Base-by-base conservation (phyloP, 129 eudicot species). In the Tagetes erecta region DNA sequence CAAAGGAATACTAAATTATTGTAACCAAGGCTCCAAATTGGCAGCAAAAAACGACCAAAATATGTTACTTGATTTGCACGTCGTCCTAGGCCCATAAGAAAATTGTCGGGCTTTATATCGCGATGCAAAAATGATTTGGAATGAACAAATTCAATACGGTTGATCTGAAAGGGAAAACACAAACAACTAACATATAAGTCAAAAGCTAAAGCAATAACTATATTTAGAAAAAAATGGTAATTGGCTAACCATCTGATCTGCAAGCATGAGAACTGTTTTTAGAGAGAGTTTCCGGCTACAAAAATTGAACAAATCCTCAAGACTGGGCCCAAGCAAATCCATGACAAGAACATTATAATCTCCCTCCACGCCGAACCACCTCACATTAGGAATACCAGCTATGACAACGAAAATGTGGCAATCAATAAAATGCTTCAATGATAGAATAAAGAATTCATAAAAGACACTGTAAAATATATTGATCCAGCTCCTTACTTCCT, bases 271-370 rank as follows among this genome's bases (percentile, higher is more conserved):
- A 75, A 92, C 97, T 39, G 97, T 81, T 85, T 92, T 92, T 34
- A 91, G 78, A 49, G 97, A 88, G 68, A 92, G 88, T 76, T 89
- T 89, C 78, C 97, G 82, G 64, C 91, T 87, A 78, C 98, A 92
- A 73, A 89, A 92, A 73, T 87, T 89, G 81, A 92, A 92, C 14
- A 92, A 75, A 83, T 92, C 98, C 73, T 92, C 96, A 51, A 92
- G 95, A 84, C 98, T 92, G 63, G 96, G 98, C 53, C 98, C 98
- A 45, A 92, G 95, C 77, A 92, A 81, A 82, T 92, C 98, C 91
- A 92, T 89, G 55, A 92, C 97, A 35, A 92, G 85, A 68, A 92
- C 91, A 77, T 92, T 92, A 70, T 92, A 92, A 62, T 91, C 96
- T 74, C 98, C 96, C 79, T 92, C 96, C 79, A 86, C 91, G 8